These are phyloP conservation scores for Hypholoma sublateritium DNA, from an alignment of 768 basidiomycete genomes.

Conservation along the genomic window DNA sequence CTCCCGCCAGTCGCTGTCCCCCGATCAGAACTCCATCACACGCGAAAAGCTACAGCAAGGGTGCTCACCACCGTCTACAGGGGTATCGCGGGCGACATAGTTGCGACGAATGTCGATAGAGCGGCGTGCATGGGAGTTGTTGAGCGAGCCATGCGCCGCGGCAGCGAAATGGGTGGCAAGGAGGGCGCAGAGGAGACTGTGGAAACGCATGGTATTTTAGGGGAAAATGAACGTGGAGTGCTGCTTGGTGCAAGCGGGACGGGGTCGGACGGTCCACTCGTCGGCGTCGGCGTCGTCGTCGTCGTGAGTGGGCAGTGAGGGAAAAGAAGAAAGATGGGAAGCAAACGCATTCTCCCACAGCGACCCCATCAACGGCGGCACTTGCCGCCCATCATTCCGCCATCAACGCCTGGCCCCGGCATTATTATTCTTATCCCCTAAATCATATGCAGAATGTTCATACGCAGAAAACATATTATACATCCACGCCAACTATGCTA, in stretches of 20 bases:
- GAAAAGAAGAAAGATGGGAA: constrained; percentile 11
- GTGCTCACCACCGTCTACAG: neutral
- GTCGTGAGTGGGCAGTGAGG: constrained; percentile 13
- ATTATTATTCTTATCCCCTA: neutral
- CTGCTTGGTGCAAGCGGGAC: constrained; percentile 17
- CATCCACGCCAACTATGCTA: neutral
- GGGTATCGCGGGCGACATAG: neutral
- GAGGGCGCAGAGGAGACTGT: constrained; percentile 30
- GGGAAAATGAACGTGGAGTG: constrained; percentile 22
- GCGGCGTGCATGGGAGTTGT: constrained; percentile 32
- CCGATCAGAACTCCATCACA: neutral
- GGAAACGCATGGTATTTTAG: constrained; percentile 26
- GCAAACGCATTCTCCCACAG: neutral
- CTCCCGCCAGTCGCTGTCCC: too few relatives aligned
- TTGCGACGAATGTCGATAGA: constrained; percentile 18
- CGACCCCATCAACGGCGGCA: constrained; percentile 9
- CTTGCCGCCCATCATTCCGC: neutral
- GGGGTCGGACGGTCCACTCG: constrained; percentile 12
- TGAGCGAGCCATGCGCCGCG: constrained; percentile 40
- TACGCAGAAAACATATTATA: neutral
- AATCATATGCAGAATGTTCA: neutral
- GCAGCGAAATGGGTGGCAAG: constrained; percentile 25
- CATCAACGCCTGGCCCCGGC: neutral
- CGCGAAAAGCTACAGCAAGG: neutral
- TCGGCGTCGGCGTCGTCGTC: constrained; percentile 16